Base-by-base conservation (phyloP, 805 yeast genomes). In the Ogataea pilisensis region DNA sequence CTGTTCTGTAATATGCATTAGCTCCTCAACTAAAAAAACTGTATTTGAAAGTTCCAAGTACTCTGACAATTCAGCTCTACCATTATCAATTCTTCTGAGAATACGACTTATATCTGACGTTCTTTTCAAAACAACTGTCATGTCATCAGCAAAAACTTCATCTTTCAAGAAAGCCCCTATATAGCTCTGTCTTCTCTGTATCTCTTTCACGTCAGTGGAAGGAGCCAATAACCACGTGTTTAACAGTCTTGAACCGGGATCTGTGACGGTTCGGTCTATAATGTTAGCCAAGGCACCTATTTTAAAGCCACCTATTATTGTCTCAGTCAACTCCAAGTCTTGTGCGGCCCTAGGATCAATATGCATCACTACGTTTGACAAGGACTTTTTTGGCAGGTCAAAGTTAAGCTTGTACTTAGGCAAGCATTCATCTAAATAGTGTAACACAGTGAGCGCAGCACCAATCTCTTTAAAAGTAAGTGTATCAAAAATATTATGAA, bases 141-240 rank as follows among this genome's bases (percentile, higher is more conserved):
- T 38, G 0, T 51, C 50, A 5, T 59, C 61, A 4, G 66, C 53
- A 27, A 65, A 54, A 1, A 38, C 22, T 14, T 31, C 32, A 32
- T 70, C 57, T 7, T 55, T 56, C 26, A 57, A 41, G 33, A 83
- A 73, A 3, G 65, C 55, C 6, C 59, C 57, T 0, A 85, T 82
- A 11, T 73, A 50, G 14, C 63, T 64, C 35, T 80, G 86, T 21
- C 99, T 66, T 16, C 58, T 52, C 14, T 58, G 59, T 12, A 93
- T 78, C 45, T 77, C 84, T 0, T 56, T 51, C 0, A 75, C 52
- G 51, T 82, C 75, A 8, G 83, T 71, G 0, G 86, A 72, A 0
- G 99, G 99, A 2, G 87, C 78, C 20, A 85, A 71, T 4, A 91
- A 63, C 96, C 97, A 88, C 38, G 81, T 80, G 7, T 82, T 75